These are phyloP conservation scores for Wickerhamomyces chambardii DNA, from an alignment of 805 yeast genomes.

Conservation along the genomic window DNA sequence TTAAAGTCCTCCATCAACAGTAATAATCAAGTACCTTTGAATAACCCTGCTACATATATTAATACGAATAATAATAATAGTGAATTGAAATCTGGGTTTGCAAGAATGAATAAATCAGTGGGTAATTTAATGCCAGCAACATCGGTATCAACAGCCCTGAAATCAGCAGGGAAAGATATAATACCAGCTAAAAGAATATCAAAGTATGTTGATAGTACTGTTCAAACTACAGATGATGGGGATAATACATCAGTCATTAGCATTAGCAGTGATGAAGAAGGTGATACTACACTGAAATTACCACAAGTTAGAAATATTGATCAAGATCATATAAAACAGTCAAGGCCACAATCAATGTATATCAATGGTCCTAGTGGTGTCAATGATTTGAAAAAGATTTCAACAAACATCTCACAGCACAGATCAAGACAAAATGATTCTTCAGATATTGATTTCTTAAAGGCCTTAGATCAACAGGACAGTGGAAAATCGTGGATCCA, in stretches of 20 bases:
- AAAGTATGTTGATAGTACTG: conserved; percentile 17
- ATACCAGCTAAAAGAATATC: not conserved
- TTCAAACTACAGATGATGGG: conserved; percentile 13
- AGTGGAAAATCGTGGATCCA: conserved; percentile 21
- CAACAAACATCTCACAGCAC: conserved; percentile 13
- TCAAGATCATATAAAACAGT: not conserved
- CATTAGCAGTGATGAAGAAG: not conserved
- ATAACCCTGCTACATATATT: too few species aligned
- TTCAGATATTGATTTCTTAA: conserved; percentile 29
- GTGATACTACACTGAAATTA: not conserved
- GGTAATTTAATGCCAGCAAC: not conserved
- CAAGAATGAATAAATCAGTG: not conserved
- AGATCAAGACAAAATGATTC: conserved; percentile 1
- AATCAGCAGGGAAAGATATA: not conserved
- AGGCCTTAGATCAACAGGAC: conserved; percentile 25
- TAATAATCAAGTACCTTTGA: not conserved
- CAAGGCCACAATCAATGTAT: conserved; percentile 28
- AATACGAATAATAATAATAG: too few species aligned
- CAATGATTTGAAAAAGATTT: conserved; percentile 16
- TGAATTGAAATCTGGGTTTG: too few species aligned
- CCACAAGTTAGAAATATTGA: not conserved
- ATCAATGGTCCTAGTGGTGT: conserved; percentile 4
- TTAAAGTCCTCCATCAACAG: not conserved
- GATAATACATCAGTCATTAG: not conserved
- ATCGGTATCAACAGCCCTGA: not conserved